A percentile compares a stretch with the other conserved stretches of the same genome.
Conservation (phyloP, 768 basidiomycete species). For the Cystobasidium ongulense region DNA sequence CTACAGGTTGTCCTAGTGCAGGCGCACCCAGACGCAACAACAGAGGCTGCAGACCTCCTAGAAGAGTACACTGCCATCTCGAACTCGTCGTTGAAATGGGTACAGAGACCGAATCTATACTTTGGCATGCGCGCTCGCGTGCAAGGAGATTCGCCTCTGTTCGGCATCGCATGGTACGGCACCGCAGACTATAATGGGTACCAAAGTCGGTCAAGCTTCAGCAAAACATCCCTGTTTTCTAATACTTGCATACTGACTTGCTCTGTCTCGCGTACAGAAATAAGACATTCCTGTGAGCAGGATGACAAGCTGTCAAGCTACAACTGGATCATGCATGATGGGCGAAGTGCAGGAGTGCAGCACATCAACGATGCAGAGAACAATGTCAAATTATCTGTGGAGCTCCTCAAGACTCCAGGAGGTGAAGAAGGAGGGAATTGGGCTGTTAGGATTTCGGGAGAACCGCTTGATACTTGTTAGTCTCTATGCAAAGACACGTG, state of each 20-base stretch:
- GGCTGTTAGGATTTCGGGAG: slow-evolving; percentile 74
- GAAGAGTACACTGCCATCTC: slow-evolving; percentile 16
- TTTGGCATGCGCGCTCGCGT: slow-evolving; percentile 61
- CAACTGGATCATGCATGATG: slow-evolving; percentile 79
- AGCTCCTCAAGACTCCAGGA: slow-evolving; percentile 75
- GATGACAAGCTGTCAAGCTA: slow-evolving; percentile 70
- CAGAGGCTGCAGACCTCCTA: slow-evolving; percentile 24
- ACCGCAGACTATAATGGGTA: slow-evolving; percentile 69
- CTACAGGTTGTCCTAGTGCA: neutral
- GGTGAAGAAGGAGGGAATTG: slow-evolving; percentile 70
- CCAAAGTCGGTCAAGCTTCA: slow-evolving; percentile 43
- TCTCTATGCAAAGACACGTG: neutral
- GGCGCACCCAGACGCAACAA: neutral
- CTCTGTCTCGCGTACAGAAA: slow-evolving; percentile 49
- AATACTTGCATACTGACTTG: neutral
- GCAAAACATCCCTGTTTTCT: neutral
- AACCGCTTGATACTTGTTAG: slow-evolving; percentile 63
- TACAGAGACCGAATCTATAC: slow-evolving; percentile 71
- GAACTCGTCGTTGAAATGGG: slow-evolving; percentile 26
- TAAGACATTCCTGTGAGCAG: slow-evolving; percentile 83
- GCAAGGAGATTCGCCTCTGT: slow-evolving; percentile 54
- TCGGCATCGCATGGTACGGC: slow-evolving; percentile 89
- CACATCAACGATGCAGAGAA: slow-evolving; percentile 70
- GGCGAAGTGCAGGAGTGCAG: slow-evolving; percentile 75
- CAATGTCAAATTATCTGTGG: slow-evolving; percentile 75